Conservation (phyloP, 1,139 yeast genomes). For the Spathaspora jeffriesii region DNA sequence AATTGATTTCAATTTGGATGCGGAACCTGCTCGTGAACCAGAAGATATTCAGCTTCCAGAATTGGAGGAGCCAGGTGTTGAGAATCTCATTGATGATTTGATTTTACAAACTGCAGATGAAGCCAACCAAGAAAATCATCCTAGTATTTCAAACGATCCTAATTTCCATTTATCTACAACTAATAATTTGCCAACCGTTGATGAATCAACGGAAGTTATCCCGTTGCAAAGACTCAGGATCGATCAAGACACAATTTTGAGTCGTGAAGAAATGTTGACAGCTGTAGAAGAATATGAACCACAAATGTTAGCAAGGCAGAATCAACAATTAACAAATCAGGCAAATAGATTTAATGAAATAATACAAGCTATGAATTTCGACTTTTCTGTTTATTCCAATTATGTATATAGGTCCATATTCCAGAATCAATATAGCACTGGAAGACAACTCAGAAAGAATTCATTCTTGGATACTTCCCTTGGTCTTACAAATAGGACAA, state of each 20-base stretch:
- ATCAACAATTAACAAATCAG: background rate
- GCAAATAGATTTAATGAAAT: background rate
- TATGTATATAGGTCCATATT: constrained; percentile 1
- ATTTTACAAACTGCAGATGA: constrained; percentile 6
- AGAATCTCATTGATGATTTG: constrained; percentile 10
- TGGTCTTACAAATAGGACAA: constrained; percentile 6
- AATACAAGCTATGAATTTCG: constrained; percentile 1
- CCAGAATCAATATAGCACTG: background rate
- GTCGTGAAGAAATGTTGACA: constrained; percentile 6
- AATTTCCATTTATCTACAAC: constrained; percentile 9
- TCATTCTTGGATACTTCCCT: constrained; percentile 1
- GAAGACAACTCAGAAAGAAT: background rate
- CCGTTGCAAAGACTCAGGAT: constrained; percentile 5
- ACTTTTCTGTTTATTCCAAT: constrained; percentile 7
- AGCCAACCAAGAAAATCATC: constrained; percentile 5
- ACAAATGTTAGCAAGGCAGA: constrained; percentile 2
- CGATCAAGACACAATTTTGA: constrained; percentile 12
- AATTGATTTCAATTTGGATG: constrained; percentile 10
- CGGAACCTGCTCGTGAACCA: constrained; percentile 4
- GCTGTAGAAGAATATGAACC: constrained; percentile 6
- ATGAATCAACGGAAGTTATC: background rate
- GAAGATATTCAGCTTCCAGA: background rate
- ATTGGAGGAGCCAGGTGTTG: background rate
- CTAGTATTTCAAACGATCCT: constrained; percentile 9
- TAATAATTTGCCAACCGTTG: background rate